Evolutionary conservation across 2,329 filamentous ascomycete genomes (phyloP).

Genomic region (Fusarium sp.): DNA sequence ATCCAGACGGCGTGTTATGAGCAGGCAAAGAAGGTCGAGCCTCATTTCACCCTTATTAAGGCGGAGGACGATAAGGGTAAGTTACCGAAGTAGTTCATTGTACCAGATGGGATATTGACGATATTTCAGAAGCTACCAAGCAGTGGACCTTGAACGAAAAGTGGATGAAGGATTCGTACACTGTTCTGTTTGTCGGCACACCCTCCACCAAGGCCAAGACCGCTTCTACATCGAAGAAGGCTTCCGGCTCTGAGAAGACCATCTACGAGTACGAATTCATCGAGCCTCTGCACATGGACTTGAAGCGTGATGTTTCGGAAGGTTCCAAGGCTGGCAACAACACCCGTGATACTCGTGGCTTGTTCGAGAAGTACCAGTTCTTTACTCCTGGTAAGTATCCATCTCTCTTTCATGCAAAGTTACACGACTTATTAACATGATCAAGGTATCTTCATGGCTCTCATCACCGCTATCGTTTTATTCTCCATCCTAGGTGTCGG

Average conservation of each 20-base stretch:
- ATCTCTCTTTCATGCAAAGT: background rate
- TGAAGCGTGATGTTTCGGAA: conserved; percentile 70
- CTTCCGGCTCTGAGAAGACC: conserved; percentile 48
- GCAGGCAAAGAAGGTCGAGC: conserved; percentile 50
- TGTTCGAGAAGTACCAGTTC: conserved; percentile 96
- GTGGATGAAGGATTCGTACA: conserved; percentile 65
- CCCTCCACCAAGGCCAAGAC: conserved; percentile 50
- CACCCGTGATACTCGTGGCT: conserved; percentile 58
- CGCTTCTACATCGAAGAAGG: conserved; percentile 14
- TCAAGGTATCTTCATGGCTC: conserved; percentile 87
- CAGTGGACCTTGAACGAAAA: conserved; percentile 23
- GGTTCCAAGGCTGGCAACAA: conserved; percentile 52
- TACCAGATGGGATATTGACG: conserved; percentile 3
- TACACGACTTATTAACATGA: conserved; percentile 8
- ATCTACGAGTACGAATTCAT: conserved; percentile 74
- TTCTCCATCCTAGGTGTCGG: conserved; percentile 83
- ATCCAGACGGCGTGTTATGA: conserved; percentile 60
- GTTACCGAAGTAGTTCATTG: conserved; percentile 17
- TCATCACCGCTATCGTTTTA: conserved; percentile 77
- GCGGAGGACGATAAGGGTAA: conserved; percentile 59
- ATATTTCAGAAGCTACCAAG: conserved; percentile 10
- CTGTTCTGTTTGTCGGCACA: conserved; percentile 79
- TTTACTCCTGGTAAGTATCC: conserved; percentile 78
- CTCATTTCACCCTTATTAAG: conserved; percentile 56
- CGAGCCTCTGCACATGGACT: conserved; percentile 73